Conservation (phyloP, 2,329 filamentous ascomycete genomes). For the Fusarium tanahbumbuense region DNA sequence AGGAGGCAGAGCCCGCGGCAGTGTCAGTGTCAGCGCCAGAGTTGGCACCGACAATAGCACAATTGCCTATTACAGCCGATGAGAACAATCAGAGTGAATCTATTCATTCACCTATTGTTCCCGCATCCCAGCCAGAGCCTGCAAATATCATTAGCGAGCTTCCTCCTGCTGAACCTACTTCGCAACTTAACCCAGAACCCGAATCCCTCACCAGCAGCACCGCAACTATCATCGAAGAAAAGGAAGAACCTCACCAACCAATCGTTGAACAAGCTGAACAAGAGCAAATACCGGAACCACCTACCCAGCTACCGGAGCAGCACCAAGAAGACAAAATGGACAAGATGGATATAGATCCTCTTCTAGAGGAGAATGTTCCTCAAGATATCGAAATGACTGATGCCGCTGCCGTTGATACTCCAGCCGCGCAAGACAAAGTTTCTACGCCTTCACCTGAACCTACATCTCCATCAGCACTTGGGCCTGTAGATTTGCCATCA, state of each 20-base stretch:
- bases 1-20: not conserved
- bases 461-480: not conserved
- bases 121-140: constrained; percentile 8
- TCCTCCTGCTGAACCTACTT: constrained; percentile 9
- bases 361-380: constrained; percentile 17
- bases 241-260: constrained; percentile 24
- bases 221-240: constrained; percentile 19
- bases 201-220: constrained; percentile 10
- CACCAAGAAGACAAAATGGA: constrained; percentile 38
- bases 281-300: constrained; percentile 10
- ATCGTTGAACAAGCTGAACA: not conserved
- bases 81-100: constrained; percentile 20
- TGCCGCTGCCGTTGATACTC: not conserved
- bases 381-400: constrained; percentile 41
- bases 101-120: constrained; percentile 20
- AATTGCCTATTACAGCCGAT: not conserved
- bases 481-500: not conserved
- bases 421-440: not conserved
- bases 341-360: constrained; percentile 33
- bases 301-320: constrained; percentile 6
- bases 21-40: not conserved
- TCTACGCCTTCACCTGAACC: not conserved
- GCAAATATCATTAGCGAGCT: constrained; percentile 20
- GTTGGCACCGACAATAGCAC: constrained; percentile 6
- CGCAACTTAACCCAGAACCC: constrained; percentile 10